These are phyloP conservation scores for Tausonia pullulans DNA, from an alignment of 1,284 basidiomycete species.

Conservation along the genomic window DNA sequence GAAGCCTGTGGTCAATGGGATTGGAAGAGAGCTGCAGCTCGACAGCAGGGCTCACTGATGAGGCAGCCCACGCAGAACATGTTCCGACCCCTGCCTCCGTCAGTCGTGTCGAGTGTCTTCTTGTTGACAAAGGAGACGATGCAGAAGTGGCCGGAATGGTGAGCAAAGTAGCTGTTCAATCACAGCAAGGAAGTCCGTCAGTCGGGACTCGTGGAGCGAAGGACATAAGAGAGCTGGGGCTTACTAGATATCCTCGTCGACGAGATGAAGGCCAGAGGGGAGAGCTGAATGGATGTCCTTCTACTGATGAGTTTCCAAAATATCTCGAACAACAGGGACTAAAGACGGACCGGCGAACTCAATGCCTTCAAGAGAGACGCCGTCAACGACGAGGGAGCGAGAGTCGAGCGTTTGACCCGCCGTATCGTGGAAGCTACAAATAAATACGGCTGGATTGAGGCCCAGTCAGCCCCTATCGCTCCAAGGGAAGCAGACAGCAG, in stretches of 20 bases:
- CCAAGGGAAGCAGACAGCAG: too few relatives aligned
- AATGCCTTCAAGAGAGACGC: neutral
- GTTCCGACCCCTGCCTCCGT: neutral
- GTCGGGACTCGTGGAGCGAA: neutral
- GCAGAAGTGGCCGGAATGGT: too few relatives aligned
- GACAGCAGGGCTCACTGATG: neutral
- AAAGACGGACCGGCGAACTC: neutral
- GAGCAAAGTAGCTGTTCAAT: too few relatives aligned
- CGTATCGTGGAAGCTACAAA: neutral
- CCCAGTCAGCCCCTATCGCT: too few relatives aligned
- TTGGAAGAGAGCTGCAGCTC: too few relatives aligned
- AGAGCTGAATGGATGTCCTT: neutral
- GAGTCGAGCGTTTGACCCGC: neutral
- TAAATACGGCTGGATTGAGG: neutral
- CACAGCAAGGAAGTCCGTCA: too few relatives aligned
- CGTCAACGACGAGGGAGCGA: neutral
- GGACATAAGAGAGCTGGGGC: neutral
- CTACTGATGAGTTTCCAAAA: neutral
- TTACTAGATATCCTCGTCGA: conserved; percentile 4
- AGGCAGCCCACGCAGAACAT: neutral
- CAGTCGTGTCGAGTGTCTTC: neutral
- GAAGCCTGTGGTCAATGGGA: too few relatives aligned
- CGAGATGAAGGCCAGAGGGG: conserved; percentile 4
- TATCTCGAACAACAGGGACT: neutral
- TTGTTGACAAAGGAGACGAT: neutral